These are phyloP conservation scores for Antitrichia curtipendula DNA, from an alignment of 225 moss, liverwort and hornwort genomes.

Conservation along the genomic window DNA sequence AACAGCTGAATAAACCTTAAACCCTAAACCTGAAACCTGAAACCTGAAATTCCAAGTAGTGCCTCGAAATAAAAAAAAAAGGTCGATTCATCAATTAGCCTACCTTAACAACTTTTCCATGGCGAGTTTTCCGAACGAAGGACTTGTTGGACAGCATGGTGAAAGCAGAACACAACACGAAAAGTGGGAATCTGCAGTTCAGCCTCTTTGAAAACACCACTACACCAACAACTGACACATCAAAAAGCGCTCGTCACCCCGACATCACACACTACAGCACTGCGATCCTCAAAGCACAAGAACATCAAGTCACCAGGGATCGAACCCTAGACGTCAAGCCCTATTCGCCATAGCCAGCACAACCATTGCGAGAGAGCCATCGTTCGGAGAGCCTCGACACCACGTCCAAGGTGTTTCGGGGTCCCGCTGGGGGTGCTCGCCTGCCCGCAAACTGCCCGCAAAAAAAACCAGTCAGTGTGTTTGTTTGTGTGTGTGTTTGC, in stretches of 20 bases:
- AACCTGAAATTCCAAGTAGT: not conserved
- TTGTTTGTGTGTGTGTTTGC: no score
- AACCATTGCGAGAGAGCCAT: not conserved
- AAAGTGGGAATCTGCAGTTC: not conserved
- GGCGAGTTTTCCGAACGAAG: conserved; percentile 86
- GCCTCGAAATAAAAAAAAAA: not conserved
- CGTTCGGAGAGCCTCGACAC: not conserved
- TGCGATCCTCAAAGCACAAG: not conserved
- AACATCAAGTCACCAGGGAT: not conserved
- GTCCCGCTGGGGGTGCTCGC: not conserved
- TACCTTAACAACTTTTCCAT: conserved; percentile 83
- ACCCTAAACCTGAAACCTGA: not conserved
- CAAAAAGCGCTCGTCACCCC: not conserved
- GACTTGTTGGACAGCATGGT: conserved; percentile 90
- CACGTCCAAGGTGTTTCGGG: not conserved
- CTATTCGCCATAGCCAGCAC: conserved; percentile 1
- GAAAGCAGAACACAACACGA: not conserved
- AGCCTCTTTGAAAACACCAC: not conserved
- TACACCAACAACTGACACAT: not conserved
- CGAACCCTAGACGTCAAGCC: not conserved
- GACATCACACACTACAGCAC: not conserved
- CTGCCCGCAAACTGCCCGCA: not conserved
- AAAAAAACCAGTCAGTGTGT: not conserved
- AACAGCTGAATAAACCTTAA: not conserved
- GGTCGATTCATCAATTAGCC: not conserved